A percentile compares a stretch with the other conserved stretches of the same genome.
Conservation (phyloP, 2,329 filamentous ascomycete species). For the Pseudogymnoascus sp. region DNA sequence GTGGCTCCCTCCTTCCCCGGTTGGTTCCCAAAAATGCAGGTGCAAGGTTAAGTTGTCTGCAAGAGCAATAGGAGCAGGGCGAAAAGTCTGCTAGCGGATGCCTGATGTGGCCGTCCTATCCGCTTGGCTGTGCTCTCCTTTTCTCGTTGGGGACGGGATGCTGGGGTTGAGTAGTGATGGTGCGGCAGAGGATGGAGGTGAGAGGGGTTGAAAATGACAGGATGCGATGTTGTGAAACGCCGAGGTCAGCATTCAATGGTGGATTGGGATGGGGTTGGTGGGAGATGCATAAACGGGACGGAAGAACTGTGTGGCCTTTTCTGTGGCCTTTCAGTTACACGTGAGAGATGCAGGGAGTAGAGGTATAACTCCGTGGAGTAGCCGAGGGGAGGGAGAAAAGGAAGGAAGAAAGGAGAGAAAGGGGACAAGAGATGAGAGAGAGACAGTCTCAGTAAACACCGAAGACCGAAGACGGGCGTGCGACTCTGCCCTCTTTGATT, state of each 20-base stretch:
- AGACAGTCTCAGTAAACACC: neutral
- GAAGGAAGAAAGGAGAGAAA: neutral
- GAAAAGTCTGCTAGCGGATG: neutral
- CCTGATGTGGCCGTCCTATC: neutral
- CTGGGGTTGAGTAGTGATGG: neutral
- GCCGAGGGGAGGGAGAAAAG: neutral
- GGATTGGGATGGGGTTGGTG: neutral
- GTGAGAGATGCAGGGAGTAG: neutral
- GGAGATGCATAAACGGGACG: neutral
- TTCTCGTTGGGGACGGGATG: neutral
- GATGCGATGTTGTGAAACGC: neutral
- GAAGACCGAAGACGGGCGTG: no score
- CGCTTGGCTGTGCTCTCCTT: neutral
- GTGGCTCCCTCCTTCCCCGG: no score
- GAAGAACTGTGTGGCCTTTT: neutral
- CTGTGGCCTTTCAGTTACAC: no score
- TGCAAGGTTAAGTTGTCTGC: no score
- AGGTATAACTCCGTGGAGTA: no score
- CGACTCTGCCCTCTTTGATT: no score
- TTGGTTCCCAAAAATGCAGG: no score
- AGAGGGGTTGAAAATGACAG: neutral
- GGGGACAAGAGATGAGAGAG: neutral
- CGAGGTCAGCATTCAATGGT: no score
- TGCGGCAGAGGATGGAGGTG: neutral
- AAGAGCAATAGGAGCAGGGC: no score